These are phyloP conservation scores for Ustilago esculenta DNA, from an alignment of 1,284 basidiomycete species.

Conservation along the genomic window DNA sequence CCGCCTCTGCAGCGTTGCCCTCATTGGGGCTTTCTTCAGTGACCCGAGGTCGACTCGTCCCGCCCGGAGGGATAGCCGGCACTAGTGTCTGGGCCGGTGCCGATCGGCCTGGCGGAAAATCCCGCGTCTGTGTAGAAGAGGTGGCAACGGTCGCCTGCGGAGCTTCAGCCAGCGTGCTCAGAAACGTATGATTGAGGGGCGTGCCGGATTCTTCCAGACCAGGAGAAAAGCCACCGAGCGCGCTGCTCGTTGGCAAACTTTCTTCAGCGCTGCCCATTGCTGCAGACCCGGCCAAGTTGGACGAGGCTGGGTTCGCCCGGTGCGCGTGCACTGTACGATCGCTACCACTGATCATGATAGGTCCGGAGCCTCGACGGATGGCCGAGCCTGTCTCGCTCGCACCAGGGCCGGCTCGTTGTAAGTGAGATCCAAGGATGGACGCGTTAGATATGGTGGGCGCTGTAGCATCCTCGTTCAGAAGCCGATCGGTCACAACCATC, in stretches of 20 bases:
- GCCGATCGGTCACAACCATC: constrained; percentile 32
- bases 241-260: constrained; percentile 22
- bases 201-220: constrained; percentile 64
- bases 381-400: constrained; percentile 30
- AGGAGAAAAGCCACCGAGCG: constrained; percentile 36
- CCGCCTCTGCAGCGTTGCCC: neutral
- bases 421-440: neutral
- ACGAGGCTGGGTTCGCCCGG: constrained; percentile 7
- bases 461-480: constrained; percentile 22
- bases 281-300: constrained; percentile 8
- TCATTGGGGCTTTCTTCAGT: constrained; percentile 8
- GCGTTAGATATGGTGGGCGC: neutral
- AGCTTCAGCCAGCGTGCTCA: constrained; percentile 69
- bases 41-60: constrained; percentile 8
- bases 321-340: constrained; percentile 18
- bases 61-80: constrained; percentile 21
- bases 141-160: constrained; percentile 17
- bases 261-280: constrained; percentile 20
- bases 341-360: constrained; percentile 25
- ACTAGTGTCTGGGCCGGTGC: constrained; percentile 47
- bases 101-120: constrained; percentile 51
- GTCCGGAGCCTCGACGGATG: constrained; percentile 28
- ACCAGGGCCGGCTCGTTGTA: constrained; percentile 10
- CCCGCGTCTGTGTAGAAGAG: constrained; percentile 12
- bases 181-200: constrained; percentile 70